Evolutionary conservation across 805 yeast species (phyloP).

Genomic region (Candida chilensis): DNA sequence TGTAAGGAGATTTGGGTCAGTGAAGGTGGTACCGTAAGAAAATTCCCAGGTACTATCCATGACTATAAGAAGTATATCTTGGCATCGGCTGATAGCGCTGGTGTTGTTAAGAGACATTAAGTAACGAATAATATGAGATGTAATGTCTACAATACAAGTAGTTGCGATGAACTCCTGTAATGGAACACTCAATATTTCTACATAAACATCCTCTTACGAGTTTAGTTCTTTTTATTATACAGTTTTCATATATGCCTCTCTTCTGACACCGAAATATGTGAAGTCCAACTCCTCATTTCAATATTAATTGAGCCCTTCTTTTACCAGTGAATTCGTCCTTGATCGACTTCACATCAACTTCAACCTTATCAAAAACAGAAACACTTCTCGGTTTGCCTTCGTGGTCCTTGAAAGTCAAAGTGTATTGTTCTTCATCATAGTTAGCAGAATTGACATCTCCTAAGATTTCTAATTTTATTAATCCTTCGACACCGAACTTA

Average conservation of each 20-base stretch:
- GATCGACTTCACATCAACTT: conserved; percentile 73
- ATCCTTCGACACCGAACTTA: conserved; percentile 90
- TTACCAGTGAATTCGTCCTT: conserved; percentile 86
- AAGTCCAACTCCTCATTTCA: too few relatives aligned
- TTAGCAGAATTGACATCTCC: conserved; percentile 54
- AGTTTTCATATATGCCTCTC: too few relatives aligned
- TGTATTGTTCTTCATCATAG: conserved; percentile 73
- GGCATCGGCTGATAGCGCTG: conserved; percentile 66
- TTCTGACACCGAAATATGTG: too few relatives aligned
- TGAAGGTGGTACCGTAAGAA: conserved; percentile 72
- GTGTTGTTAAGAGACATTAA: conserved; percentile 85
- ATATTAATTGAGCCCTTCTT: conserved; percentile 74
- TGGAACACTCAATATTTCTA: too few relatives aligned
- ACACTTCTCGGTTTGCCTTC: conserved; percentile 38
- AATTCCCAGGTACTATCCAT: conserved; percentile 74
- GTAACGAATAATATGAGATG: too few relatives aligned
- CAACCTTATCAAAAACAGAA: conserved; percentile 76
- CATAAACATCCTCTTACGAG: too few relatives aligned
- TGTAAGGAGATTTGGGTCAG: conserved; percentile 96
- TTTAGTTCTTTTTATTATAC: too few relatives aligned
- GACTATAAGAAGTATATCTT: conserved; percentile 88
- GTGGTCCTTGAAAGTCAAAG: conserved; percentile 46
- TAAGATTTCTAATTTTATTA: conserved; percentile 73
- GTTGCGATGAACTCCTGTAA: too few relatives aligned
- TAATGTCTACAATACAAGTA: too few relatives aligned